These are phyloP conservation scores for Kwoniella botswanensis DNA, from an alignment of 768 basidiomycete species.

Conservation along the genomic window DNA sequence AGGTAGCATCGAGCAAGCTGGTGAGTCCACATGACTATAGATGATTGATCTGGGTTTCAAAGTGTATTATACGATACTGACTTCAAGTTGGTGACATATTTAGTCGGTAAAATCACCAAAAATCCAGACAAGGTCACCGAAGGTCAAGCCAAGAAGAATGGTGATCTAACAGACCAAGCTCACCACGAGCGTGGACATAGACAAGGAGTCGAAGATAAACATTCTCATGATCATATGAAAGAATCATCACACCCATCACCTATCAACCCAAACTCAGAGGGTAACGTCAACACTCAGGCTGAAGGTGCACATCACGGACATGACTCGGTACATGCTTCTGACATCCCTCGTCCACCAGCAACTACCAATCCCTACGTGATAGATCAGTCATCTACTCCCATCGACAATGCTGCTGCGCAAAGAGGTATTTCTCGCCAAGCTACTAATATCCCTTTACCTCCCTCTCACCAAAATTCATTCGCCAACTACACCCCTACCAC, in stretches of 20 bases:
- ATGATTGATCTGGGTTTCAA: too few relatives aligned
- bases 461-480: conserved; percentile 9
- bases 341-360: conserved; percentile 1
- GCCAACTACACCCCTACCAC: neutral
- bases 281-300: neutral
- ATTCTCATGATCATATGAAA: neutral
- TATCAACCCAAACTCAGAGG: neutral
- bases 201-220: neutral
- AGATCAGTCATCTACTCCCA: neutral
- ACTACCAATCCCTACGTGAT: conserved; percentile 2
- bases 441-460: conserved; percentile 2
- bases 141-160: conserved; percentile 16
- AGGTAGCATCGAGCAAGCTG: conserved; percentile 11
- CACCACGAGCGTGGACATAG: neutral
- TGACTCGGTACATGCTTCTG: neutral
- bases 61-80: too few relatives aligned
- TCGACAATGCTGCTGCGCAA: neutral
- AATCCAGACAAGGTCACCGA: conserved; percentile 23
- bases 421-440: neutral
- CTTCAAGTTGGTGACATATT: neutral
- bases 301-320: neutral
- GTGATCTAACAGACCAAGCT: neutral
- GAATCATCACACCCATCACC: neutral
- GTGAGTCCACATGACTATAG: conserved; percentile 4
- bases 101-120: conserved; percentile 24